Percentiles rank a stretch among this genome's conserved stretches.
These are phyloP conservation scores for Magnaporthiopsis rhizophila DNA, from an alignment of 2,329 filamentous ascomycete species.

Conservation along the genomic window DNA sequence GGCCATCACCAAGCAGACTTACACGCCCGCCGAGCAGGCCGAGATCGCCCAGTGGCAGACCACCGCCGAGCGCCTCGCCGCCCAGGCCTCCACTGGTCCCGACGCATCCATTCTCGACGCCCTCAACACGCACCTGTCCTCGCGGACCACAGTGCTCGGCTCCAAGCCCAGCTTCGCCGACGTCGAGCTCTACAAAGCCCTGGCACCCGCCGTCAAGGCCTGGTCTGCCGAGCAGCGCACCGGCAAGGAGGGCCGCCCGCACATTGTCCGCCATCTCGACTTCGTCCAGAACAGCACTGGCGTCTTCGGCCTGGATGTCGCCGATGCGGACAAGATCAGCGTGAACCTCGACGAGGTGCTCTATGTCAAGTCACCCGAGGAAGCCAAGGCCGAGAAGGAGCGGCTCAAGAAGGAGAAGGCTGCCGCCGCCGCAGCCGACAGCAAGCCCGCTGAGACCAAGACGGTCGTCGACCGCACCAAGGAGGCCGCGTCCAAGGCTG, in stretches of 20 bases:
- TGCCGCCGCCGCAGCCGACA: conserved; percentile 40
- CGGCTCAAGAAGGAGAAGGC: conserved; percentile 94
- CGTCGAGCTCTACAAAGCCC: conserved; percentile 69
- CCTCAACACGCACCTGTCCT: conserved; percentile 80
- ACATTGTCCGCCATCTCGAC: conserved; percentile 86
- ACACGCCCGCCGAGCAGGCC: conserved; percentile 70
- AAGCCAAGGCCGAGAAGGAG: conserved; percentile 94
- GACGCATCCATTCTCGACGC: conserved; percentile 64
- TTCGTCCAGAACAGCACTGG: conserved; percentile 86
- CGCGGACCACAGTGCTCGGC: conserved; percentile 82
- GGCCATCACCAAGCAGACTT: conserved; percentile 52
- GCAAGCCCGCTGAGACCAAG: conserved; percentile 36
- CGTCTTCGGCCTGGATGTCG: conserved; percentile 62
- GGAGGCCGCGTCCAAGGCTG: conserved; percentile 44
- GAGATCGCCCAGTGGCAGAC: conserved; percentile 87
- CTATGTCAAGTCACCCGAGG: conserved; percentile 81
- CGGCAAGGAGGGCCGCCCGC: conserved; percentile 78
- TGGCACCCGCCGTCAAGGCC: conserved; percentile 66
- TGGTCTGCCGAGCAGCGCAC: conserved; percentile 86
- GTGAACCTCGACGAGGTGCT: conserved; percentile 75
- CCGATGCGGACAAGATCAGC: conserved; percentile 64
- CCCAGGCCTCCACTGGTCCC: conserved; percentile 34
- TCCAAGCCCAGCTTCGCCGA: conserved; percentile 85
- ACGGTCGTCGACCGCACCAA: conserved; percentile 53
- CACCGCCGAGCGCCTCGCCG: conserved; percentile 60